Evolutionary conservation across 1,139 yeast species (phyloP).

Genomic region (Geotrichum bryndzae): DNA sequence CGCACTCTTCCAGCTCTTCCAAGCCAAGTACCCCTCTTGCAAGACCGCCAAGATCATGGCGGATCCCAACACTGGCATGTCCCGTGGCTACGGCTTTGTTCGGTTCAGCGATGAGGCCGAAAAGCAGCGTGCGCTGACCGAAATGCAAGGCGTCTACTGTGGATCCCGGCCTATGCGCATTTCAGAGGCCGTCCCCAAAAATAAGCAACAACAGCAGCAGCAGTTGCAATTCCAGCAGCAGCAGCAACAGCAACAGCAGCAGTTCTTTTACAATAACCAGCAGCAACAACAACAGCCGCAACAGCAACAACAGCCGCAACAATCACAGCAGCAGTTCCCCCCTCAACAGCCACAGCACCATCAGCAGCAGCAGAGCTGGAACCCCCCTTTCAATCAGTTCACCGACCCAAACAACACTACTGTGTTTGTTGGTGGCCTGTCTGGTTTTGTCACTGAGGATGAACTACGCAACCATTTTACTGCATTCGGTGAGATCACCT

Average conservation of each 20-base stretch:
- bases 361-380: slow-evolving; percentile 34
- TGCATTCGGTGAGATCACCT: slow-evolving; percentile 78
- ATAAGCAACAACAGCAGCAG: slow-evolving; percentile 30
- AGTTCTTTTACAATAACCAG: not conserved
- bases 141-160: slow-evolving; percentile 74
- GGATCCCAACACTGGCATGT: slow-evolving; percentile 68
- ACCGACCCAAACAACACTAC: slow-evolving; percentile 83
- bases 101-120: slow-evolving; percentile 65
- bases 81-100: slow-evolving; percentile 89
- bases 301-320: not conserved
- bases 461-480: slow-evolving; percentile 67
- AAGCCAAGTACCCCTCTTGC: slow-evolving; percentile 63
- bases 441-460: slow-evolving; percentile 70
- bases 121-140: slow-evolving; percentile 66
- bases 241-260: not conserved
- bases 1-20: slow-evolving; percentile 63
- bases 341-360: slow-evolving; percentile 30
- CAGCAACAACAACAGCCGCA: not conserved
- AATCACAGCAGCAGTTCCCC: not conserved
- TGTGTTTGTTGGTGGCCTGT: slow-evolving; percentile 88
- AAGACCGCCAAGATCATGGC: slow-evolving; percentile 83
- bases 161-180: slow-evolving; percentile 76
- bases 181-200: slow-evolving; percentile 65
- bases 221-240: not conserved
- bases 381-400: slow-evolving; percentile 40